phyloP scores from a whole-genome alignment of 2,329 filamentous ascomycete species.

The Botrytis fabae region DNA sequence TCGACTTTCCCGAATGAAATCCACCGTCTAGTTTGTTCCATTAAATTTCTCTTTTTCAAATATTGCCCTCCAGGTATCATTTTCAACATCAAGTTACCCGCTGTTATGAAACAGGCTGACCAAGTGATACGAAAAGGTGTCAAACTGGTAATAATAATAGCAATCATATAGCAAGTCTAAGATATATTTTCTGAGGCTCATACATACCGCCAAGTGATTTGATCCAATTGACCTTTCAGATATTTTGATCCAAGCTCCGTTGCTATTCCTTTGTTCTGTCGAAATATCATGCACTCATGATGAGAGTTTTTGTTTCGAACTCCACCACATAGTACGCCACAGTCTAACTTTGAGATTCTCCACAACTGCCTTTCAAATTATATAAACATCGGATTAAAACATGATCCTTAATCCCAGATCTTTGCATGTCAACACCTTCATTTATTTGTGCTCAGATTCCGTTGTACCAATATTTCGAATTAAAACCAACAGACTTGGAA shows the following conservation, averaged over 20 bases:
- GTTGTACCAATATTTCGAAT: background rate
- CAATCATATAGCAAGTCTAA: background rate
- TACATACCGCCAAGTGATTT: background rate
- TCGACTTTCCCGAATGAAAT: background rate
- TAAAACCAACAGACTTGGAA: background rate
- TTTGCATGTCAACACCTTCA: background rate
- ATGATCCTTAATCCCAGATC: background rate
- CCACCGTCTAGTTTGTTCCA: background rate
- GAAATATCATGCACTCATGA: background rate
- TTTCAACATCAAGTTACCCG: background rate
- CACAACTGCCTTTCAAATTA: background rate
- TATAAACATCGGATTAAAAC: background rate
- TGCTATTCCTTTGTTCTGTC: background rate
- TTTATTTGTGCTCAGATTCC: background rate
- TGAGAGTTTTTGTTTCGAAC: background rate
- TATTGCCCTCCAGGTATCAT: background rate
- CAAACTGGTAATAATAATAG: background rate
- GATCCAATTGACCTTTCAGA: background rate
- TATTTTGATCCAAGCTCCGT: background rate
- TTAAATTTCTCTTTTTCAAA: background rate
- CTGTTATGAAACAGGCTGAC: background rate
- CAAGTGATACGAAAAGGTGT: background rate
- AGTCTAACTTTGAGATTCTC: background rate
- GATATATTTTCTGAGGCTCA: background rate
- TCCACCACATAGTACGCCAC: background rate